Conservation (phyloP, 2,329 filamentous ascomycete species). For the Rutstroemia sp. region DNA sequence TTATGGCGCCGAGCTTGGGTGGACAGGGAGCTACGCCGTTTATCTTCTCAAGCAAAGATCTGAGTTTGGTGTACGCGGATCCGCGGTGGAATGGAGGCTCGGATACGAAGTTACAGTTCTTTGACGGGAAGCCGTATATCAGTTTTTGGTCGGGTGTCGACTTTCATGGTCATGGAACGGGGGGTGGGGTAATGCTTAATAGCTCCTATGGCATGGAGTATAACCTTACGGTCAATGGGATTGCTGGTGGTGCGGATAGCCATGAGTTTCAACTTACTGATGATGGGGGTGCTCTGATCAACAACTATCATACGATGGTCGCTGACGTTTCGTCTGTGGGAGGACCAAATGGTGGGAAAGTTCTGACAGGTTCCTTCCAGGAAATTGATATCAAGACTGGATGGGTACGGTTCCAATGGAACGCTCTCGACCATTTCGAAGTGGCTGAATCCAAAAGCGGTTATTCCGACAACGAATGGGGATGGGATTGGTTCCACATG, state of each 20-base stretch:
- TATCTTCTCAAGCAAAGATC: slow-evolving; percentile 5
- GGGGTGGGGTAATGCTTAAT: slow-evolving; percentile 1
- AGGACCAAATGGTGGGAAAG: not conserved
- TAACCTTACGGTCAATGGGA: not conserved
- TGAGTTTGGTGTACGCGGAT: slow-evolving; percentile 5
- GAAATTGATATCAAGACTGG: slow-evolving; percentile 46
- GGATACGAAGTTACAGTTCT: not conserved
- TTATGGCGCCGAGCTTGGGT: not conserved
- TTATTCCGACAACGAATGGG: slow-evolving; percentile 13
- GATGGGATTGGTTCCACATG: slow-evolving; percentile 25
- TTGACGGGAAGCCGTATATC: not conserved
- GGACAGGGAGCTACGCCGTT: not conserved
- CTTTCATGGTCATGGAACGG: slow-evolving; percentile 1
- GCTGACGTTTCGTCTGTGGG: not conserved
- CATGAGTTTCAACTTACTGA: slow-evolving; percentile 4
- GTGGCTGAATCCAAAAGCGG: slow-evolving; percentile 14
- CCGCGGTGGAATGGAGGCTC: not conserved
- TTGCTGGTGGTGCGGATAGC: slow-evolving; percentile 2
- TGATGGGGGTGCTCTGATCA: slow-evolving; percentile 3
- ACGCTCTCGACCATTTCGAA: slow-evolving; percentile 33
- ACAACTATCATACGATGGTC: slow-evolving; percentile 3
- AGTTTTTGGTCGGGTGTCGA: slow-evolving; percentile 3
- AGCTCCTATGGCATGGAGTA: not conserved
- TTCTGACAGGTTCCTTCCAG: slow-evolving; percentile 30
- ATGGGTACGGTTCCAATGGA: slow-evolving; percentile 43